Conservation (phyloP, 495 filamentous ascomycete genomes). For the Trichoderma asperelloides region DNA sequence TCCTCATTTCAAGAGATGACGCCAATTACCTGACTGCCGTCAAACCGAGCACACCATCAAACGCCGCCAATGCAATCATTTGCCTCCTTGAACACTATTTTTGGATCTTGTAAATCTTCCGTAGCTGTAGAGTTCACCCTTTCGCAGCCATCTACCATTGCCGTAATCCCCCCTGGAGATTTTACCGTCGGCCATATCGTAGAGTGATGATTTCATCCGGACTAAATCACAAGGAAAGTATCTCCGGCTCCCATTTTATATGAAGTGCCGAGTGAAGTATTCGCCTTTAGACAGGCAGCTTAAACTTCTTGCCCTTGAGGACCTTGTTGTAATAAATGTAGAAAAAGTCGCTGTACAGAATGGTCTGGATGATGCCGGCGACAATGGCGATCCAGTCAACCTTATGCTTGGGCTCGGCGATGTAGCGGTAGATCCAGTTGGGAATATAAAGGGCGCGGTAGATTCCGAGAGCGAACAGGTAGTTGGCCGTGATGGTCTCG, state of each 20-base stretch:
- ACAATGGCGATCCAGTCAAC: slow-evolving; percentile 75
- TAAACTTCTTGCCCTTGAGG: slow-evolving; percentile 82
- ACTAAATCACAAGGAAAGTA: not conserved
- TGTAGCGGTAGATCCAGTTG: slow-evolving; percentile 92
- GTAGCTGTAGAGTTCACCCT: not conserved
- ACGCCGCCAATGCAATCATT: slow-evolving; percentile 6
- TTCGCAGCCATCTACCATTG: not conserved
- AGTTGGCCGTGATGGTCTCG: slow-evolving; percentile 96
- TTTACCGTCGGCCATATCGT: not conserved
- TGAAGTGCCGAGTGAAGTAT: not conserved
- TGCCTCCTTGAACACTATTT: not conserved
- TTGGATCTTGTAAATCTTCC: not conserved
- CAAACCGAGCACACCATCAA: slow-evolving; percentile 7
- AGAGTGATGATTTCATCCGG: not conserved
- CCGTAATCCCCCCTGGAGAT: not conserved
- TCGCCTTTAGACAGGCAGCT: slow-evolving; percentile 59
- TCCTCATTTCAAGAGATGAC: slow-evolving; percentile 1
- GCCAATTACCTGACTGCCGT: not conserved
- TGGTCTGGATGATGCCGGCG: slow-evolving; percentile 84
- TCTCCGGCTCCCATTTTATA: not conserved
- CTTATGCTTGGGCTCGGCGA: slow-evolving; percentile 53
- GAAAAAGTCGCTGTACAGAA: slow-evolving; percentile 98
- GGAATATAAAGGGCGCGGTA: slow-evolving; percentile 96
- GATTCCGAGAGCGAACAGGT: slow-evolving; percentile 86
- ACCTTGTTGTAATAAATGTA: slow-evolving; percentile 98